These are phyloP conservation scores for Globisporangium spiculum DNA, from an alignment of 352 stramenopile genomes.

Conservation along the genomic window DNA sequence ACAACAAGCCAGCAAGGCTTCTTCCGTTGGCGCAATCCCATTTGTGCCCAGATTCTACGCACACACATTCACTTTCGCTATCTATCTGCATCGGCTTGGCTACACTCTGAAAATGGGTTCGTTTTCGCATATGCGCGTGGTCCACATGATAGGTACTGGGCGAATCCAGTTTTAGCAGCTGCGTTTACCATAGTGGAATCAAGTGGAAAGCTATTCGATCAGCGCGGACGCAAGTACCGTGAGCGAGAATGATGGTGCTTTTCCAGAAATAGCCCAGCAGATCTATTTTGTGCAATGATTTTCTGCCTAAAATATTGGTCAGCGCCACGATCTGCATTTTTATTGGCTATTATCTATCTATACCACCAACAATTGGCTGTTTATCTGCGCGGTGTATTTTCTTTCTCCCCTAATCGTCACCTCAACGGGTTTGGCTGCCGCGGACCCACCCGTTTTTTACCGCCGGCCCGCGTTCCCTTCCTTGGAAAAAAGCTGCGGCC, in stretches of 20 bases:
- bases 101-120: constrained; percentile 12
- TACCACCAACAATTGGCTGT: not conserved
- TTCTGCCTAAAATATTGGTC: not conserved
- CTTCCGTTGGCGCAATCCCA: not conserved
- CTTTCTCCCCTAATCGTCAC: constrained; percentile 8
- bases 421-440: not conserved
- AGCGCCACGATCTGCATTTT: constrained; percentile 9
- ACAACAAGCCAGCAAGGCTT: not conserved
- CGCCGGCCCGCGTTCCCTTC: not conserved
- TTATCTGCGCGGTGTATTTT: not conserved
- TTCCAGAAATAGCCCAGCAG: not conserved
- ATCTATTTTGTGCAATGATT: not conserved
- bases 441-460: constrained; percentile 11
- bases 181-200: not conserved
- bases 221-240: not conserved
- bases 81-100: not conserved
- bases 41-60: not conserved
- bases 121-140: constrained; percentile 9
- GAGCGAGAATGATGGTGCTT: constrained; percentile 8
- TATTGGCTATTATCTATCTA: constrained; percentile 1
- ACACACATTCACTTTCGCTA: not conserved
- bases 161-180: not conserved
- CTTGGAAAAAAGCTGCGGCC: constrained; percentile 14
- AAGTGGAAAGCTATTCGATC: not conserved
- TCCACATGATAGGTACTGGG: constrained; percentile 3